Conservation (phyloP, 1,139 yeast species). For the Suhomyces choctaworum region DNA sequence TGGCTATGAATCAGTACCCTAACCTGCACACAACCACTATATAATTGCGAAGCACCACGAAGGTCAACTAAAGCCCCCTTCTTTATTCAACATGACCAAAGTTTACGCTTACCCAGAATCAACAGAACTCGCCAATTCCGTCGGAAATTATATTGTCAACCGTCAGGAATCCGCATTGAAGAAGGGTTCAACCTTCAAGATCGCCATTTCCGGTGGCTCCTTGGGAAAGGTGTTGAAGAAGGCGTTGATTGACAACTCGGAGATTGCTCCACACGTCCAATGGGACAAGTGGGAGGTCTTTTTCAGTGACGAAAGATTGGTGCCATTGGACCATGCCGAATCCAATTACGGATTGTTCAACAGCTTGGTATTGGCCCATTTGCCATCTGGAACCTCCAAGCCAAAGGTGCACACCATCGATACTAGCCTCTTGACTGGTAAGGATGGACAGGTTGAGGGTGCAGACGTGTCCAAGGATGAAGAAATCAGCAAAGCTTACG, state of each 20-base stretch:
- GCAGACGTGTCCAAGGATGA: constrained; percentile 40
- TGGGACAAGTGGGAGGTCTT: constrained; percentile 90
- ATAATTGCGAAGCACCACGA: constrained; percentile 2
- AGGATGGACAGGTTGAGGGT: constrained; percentile 44
- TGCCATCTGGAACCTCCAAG: constrained; percentile 30
- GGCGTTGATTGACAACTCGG: constrained; percentile 63
- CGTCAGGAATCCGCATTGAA: constrained; percentile 55
- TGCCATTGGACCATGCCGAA: constrained; percentile 77
- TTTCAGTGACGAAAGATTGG: constrained; percentile 95
- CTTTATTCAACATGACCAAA: constrained; percentile 23
- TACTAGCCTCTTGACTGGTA: constrained; percentile 46
- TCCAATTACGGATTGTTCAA: constrained; percentile 69
- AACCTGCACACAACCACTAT: not conserved
- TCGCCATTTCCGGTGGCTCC: constrained; percentile 92
- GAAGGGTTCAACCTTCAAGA: constrained; percentile 49
- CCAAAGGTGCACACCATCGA: constrained; percentile 55
- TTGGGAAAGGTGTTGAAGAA: constrained; percentile 71
- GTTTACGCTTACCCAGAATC: constrained; percentile 57
- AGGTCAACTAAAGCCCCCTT: not conserved
- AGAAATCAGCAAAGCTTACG: constrained; percentile 54
- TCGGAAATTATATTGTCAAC: constrained; percentile 55
- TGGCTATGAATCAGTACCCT: no score
- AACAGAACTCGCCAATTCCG: constrained; percentile 57
- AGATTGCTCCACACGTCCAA: constrained; percentile 46
- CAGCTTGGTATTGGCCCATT: constrained; percentile 51